These are phyloP conservation scores for Penicillium hesseltinei DNA, from an alignment of 2,329 filamentous ascomycete genomes.

Conservation along the genomic window DNA sequence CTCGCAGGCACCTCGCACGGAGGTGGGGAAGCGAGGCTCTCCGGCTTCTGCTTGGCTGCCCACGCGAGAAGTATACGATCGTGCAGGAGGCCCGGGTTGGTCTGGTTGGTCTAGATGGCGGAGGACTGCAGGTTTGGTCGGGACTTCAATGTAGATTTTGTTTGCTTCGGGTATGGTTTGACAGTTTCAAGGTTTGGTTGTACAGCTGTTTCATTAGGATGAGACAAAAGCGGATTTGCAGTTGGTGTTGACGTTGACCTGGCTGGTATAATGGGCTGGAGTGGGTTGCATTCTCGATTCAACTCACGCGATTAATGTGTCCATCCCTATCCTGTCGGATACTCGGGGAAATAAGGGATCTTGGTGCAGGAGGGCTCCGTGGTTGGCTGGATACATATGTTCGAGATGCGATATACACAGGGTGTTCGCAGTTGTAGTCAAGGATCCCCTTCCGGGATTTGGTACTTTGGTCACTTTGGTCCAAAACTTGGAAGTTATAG, in stretches of 20 bases:
- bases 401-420: conserved; percentile 8
- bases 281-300: not conserved
- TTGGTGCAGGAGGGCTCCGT: conserved; percentile 5
- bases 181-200: not conserved
- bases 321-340: conserved; percentile 2
- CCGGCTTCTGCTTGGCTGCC: conserved; percentile 21
- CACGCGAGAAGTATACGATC: conserved; percentile 19
- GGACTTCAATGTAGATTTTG: conserved; percentile 16
- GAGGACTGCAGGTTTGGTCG: conserved; percentile 20
- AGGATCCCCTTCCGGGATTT: conserved; percentile 9
- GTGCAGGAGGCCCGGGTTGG: conserved; percentile 6
- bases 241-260: not conserved
- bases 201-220: not conserved
- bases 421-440: conserved; percentile 11
- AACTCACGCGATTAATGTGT: not conserved
- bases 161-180: not conserved
- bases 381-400: conserved; percentile 7
- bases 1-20: conserved; percentile 20
- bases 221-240: not conserved
- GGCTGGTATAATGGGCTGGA: not conserved
- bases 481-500: conserved; percentile 1
- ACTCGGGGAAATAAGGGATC: conserved; percentile 18
- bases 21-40: conserved; percentile 19
- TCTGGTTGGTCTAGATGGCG: conserved; percentile 17
- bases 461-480: conserved; percentile 1